A percentile compares a stretch with the other conserved stretches of the same genome.
Conservation (phyloP, 225 moss, liverwort and hornwort genomes). For the Pleurozium schreberi region DNA sequence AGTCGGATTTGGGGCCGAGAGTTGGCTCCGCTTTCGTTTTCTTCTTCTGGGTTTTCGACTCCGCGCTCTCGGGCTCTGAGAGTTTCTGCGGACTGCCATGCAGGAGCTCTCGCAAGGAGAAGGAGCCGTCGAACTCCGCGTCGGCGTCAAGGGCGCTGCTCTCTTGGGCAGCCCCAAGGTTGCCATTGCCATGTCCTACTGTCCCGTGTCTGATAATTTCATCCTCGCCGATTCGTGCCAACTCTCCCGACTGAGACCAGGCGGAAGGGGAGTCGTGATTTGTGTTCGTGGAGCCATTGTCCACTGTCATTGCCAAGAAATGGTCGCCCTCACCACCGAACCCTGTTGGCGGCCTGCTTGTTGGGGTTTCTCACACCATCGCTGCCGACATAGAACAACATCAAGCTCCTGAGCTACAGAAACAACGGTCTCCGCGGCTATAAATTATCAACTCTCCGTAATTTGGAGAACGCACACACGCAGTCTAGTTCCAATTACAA, state of each 20-base stretch:
- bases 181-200: background rate
- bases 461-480: background rate
- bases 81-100: background rate
- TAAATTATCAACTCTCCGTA: background rate
- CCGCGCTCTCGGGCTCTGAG: background rate
- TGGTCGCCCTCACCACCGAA: background rate
- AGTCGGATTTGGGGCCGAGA: background rate
- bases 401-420: background rate
- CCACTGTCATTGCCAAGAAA: constrained; percentile 12
- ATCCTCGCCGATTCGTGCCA: constrained; percentile 11
- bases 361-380: background rate
- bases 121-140: background rate
- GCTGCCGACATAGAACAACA: background rate
- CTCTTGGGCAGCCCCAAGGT: background rate
- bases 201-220: background rate
- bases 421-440: background rate
- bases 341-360: background rate
- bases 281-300: background rate
- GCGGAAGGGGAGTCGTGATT: background rate
- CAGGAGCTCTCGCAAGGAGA: constrained; percentile 10
- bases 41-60: background rate
- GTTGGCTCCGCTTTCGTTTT: background rate
- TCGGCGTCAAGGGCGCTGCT: background rate
- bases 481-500: background rate
- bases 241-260: background rate